phyloP scores from a whole-genome alignment of 345 rosid species.

The Microcos paniculata region DNA sequence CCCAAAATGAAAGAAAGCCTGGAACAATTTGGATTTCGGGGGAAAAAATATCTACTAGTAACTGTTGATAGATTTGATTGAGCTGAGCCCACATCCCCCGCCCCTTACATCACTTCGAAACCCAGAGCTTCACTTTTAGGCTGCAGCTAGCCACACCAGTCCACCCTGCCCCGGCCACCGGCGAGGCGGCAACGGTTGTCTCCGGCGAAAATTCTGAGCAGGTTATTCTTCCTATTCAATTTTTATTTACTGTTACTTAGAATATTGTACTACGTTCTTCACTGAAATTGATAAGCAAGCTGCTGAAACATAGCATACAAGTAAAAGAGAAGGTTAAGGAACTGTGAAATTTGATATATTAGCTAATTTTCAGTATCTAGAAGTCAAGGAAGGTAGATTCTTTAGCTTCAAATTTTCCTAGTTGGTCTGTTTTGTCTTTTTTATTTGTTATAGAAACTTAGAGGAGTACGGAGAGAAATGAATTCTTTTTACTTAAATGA shows the following conservation, averaged over 20 bases:
- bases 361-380: conserved; percentile 1
- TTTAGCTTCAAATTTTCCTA: background rate
- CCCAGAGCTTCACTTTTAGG: background rate
- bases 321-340: background rate
- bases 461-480: background rate
- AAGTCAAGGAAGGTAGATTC: background rate
- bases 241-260: background rate
- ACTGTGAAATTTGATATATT: background rate
- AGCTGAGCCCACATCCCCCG: too few relatives aligned
- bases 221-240: background rate
- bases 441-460: background rate
- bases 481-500: background rate
- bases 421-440: background rate
- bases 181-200: background rate
- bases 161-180: background rate
- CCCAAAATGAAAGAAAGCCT: too few relatives aligned
- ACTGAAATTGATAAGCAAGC: conserved; percentile 1
- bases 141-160: background rate
- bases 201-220: background rate
- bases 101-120: background rate
- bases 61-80: too few relatives aligned
- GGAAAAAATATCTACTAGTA: too few relatives aligned
- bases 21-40: too few relatives aligned
- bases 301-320: background rate
- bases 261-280: background rate